Evolutionary conservation across 2,329 filamentous ascomycete genomes (phyloP), one percentile per base, ranked within the genome.

Genomic region (Pseudogymnoascus sp.): DNA sequence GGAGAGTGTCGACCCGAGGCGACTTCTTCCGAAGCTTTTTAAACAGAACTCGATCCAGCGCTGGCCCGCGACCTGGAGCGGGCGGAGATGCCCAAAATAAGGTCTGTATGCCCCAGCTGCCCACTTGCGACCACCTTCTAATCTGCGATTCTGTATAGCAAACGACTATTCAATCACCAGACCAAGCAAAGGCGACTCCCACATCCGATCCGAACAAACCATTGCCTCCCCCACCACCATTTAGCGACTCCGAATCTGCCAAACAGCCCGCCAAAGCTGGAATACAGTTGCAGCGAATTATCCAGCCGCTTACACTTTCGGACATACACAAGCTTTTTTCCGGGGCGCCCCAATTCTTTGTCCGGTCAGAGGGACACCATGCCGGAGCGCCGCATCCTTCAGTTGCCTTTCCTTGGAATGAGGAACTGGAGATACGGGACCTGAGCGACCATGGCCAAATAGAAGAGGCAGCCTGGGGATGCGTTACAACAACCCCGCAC

Each of bases 291-390:
- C 75, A 78, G 63, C 77, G 79, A 70, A 85, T 83, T 73, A 86
- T 86, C 78, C 76, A 82, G 47, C 80, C 79, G 57, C 75, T 88
- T 62, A 80, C 74, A 67, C 78, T 83, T 50, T 75, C 77, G 39
- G 84, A 88, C 66, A 75, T 90, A 59, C 83, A 86, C 73, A 83
- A 84, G 72, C 80, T 90, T 68, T 90, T 90, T 76, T 88, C 86
- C 25, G 87, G 87, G n/a, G 87, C 87, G 43, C 87, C 87, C 64
- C 86, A 89, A 70, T 90, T 87, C 75, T 85, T 84, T 71, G 80
- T 83, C 66, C 79, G 82, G 59, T 80, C 78, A 62, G 80, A 84
- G 66, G 81, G 82, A 38, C 81, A 85, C 71, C 82, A 78, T 70
- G 80, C 79, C 62, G 83, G 79, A 58, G 81, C 83, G 37, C 82